Base-by-base conservation (phyloP, 768 basidiomycete species). In the Porpolomopsis calyptriformis region DNA sequence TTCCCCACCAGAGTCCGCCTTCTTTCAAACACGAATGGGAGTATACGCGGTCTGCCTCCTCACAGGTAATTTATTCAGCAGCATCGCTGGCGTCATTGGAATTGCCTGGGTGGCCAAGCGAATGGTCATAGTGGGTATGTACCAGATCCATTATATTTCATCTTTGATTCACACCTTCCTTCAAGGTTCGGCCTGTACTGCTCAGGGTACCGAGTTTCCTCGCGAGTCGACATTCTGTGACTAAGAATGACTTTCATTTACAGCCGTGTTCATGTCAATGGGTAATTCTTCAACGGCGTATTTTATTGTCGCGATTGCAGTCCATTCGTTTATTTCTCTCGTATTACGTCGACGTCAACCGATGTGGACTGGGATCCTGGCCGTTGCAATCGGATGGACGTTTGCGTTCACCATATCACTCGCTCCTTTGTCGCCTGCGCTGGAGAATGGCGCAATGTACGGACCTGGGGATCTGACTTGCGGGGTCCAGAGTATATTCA, bases 21-120 rank as follows among this genome's bases (percentile, higher is more conserved):
- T 85, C 60, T 83, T 86, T 60, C 71, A 73, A 47, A 82, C 82
- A 5, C 82, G 82, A 51, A 71, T 85, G 11, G 85, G 85, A 1
- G 71, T 74, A 41, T 85, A 84, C 57, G 72, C 74, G n/a, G 69
- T 66, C 31, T 82, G 76, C 54, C 66, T 87, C 46, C 65, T 85
- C 49, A 52, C 78, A 22, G 72, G 73, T 49, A 78, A 84, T 57
- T 62, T 75, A 44, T 62, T 79, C 56, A 74, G 64, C 47, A 68
- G 71, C 25, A 43, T 68, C 12, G 68, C 78, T 43, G 80, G 78
- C 31, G 58, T 81, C 7, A 67, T 85, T 40, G 70, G 72, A 26
- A 52, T 79, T 40, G 55, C 60, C 24, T 84, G 80, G 77, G 41
- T 74, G 26, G 44, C 60, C 10, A 48, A 60, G 29, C 65, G 62